A percentile compares a stretch with the other conserved stretches of the same genome.
Conservation (phyloP, 352 stramenopile genomes). For the Phytopythium helicoides region DNA sequence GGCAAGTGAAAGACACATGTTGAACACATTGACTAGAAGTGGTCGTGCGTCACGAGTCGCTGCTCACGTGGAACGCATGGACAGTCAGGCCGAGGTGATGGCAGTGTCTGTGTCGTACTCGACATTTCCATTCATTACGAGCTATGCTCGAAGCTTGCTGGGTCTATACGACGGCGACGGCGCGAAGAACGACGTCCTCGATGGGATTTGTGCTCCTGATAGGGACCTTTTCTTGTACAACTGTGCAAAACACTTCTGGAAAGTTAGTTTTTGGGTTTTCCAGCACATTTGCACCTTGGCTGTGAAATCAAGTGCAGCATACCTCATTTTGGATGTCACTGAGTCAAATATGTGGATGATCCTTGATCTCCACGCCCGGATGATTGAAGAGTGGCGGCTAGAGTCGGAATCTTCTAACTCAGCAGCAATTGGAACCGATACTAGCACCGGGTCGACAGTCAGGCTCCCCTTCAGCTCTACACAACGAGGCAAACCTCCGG, state of each 20-base stretch:
- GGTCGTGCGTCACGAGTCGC: slow-evolving; percentile 47
- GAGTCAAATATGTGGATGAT: slow-evolving; percentile 84
- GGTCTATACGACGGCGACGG: slow-evolving; percentile 68
- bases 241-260: slow-evolving; percentile 64
- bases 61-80: slow-evolving; percentile 69
- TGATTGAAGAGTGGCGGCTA: slow-evolving; percentile 60
- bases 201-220: slow-evolving; percentile 48
- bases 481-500: slow-evolving; percentile 14
- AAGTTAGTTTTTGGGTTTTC: slow-evolving; percentile 78
- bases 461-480: slow-evolving; percentile 1
- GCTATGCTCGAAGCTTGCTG: slow-evolving; percentile 73
- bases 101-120: slow-evolving; percentile 76
- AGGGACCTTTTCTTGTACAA: slow-evolving; percentile 69
- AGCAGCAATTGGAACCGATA: background rate
- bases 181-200: slow-evolving; percentile 55
- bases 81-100: slow-evolving; percentile 68
- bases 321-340: slow-evolving; percentile 78
- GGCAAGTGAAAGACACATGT: slow-evolving; percentile 39
- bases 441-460: background rate
- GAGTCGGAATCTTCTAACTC: slow-evolving; percentile 13
- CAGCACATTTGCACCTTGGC: slow-evolving; percentile 79
- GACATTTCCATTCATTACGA: slow-evolving; percentile 85
- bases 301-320: slow-evolving; percentile 66
- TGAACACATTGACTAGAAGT: slow-evolving; percentile 72
- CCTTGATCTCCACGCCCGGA: slow-evolving; percentile 65